Evolutionary conservation across 371 early-diverging fungal genomes (phyloP).

Genomic region (Chytridium lagenaria): DNA sequence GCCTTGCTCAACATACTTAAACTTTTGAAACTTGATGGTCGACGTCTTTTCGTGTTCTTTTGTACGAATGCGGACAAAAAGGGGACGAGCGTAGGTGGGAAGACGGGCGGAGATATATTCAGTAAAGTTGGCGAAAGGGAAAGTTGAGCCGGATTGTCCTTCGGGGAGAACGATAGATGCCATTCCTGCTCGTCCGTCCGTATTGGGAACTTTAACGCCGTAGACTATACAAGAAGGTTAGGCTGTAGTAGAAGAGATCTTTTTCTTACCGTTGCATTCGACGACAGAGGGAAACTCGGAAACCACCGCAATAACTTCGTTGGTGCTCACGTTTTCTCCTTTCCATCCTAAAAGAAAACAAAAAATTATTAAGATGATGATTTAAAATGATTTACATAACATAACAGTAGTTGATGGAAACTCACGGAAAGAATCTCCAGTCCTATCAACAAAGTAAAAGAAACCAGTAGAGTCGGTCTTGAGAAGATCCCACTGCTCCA

Average conservation of each 20-base stretch:
- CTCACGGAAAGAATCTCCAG: conserved; percentile 71
- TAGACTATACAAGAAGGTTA: conserved; percentile 32
- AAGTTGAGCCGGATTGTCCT: neutral
- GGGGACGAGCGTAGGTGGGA: conserved; percentile 27
- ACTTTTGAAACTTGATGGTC: conserved; percentile 36
- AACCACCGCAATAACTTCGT: conserved; percentile 65
- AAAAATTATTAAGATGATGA: no score
- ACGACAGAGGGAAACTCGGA: conserved; percentile 61
- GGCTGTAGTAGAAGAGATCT: conserved; percentile 5
- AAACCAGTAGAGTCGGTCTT: conserved; percentile 60
- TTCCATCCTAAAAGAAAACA: conserved; percentile 36
- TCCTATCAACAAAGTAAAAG: conserved; percentile 75
- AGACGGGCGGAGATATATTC: neutral
- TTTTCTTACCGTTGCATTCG: conserved; percentile 67
- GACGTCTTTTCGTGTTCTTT: conserved; percentile 34
- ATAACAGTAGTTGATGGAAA: neutral
- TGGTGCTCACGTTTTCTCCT: conserved; percentile 48
- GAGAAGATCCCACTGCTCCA: conserved; percentile 74
- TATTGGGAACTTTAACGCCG: conserved; percentile 45
- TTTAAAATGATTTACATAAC: no score
- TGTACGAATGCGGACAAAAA: conserved; percentile 24
- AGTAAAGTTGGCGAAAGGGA: conserved; percentile 22
- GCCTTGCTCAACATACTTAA: conserved; percentile 32
- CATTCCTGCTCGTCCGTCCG: conserved; percentile 81
- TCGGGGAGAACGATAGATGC: conserved; percentile 57